These are phyloP conservation scores for Huntiella omanensis DNA, from an alignment of 2,329 filamentous ascomycete genomes.

Conservation along the genomic window DNA sequence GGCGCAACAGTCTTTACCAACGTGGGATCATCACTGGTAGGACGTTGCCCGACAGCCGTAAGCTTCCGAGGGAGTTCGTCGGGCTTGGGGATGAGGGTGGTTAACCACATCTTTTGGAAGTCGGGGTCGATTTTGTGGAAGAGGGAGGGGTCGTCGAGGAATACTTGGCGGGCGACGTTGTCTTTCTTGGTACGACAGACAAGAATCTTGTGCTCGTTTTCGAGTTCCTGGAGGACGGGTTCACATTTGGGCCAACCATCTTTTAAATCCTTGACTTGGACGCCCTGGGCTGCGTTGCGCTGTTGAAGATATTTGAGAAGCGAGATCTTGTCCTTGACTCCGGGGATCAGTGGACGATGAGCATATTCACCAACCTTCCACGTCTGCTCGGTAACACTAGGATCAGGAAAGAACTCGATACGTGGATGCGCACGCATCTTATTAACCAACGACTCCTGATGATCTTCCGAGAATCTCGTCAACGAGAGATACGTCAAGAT, in stretches of 20 bases:
- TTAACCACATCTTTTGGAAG: slow-evolving; percentile 69
- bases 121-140: slow-evolving; percentile 60
- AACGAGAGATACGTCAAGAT: slow-evolving; percentile 68
- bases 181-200: slow-evolving; percentile 89
- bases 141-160: slow-evolving; percentile 69
- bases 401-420: slow-evolving; percentile 37
- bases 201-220: slow-evolving; percentile 59
- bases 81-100: slow-evolving; percentile 54
- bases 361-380: slow-evolving; percentile 56
- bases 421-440: slow-evolving; percentile 48
- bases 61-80: slow-evolving; percentile 64
- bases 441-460: slow-evolving; percentile 44
- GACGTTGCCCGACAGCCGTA: slow-evolving; percentile 59
- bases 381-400: slow-evolving; percentile 43
- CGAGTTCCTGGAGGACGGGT: slow-evolving; percentile 57
- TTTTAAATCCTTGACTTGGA: slow-evolving; percentile 77
- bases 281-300: slow-evolving; percentile 61
- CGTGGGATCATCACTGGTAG: slow-evolving; percentile 61
- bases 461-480: slow-evolving; percentile 38
- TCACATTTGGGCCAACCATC: slow-evolving; percentile 87
- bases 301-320: slow-evolving; percentile 65
- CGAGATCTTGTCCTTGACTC: slow-evolving; percentile 59
- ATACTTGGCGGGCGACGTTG: slow-evolving; percentile 66
- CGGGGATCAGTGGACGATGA: slow-evolving; percentile 63
- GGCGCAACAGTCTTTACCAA: slow-evolving; percentile 23